A percentile compares a stretch with the other conserved stretches of the same genome.
These are phyloP conservation scores for Vicia sativa DNA, from an alignment of 306 rosid species.

Conservation along the genomic window DNA sequence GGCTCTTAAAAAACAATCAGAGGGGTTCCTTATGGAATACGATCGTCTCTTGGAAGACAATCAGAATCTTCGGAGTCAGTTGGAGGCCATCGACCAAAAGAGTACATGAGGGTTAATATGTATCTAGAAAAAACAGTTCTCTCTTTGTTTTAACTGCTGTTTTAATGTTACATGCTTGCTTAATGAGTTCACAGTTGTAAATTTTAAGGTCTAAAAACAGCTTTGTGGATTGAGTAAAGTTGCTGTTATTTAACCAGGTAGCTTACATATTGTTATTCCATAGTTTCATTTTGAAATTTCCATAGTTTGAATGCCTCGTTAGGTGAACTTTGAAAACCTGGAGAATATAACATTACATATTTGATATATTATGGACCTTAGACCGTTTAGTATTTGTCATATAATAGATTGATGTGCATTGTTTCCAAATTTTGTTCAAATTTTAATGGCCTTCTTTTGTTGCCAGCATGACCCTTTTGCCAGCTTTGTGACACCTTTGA, in stretches of 20 bases:
- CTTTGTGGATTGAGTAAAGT: slow-evolving; percentile 20
- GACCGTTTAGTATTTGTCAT: background rate
- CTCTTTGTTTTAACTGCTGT: slow-evolving; percentile 32
- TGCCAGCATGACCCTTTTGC: too few relatives aligned
- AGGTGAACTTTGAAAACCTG: too few relatives aligned
- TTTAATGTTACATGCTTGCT: slow-evolving; percentile 15
- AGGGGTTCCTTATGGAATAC: slow-evolving; percentile 81
- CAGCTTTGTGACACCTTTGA: too few relatives aligned
- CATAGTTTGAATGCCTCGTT: background rate
- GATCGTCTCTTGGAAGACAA: slow-evolving; percentile 85
- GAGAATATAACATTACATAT: background rate
- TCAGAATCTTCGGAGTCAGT: slow-evolving; percentile 75
- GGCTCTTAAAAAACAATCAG: slow-evolving; percentile 87
- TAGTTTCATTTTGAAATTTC: slow-evolving; percentile 8
- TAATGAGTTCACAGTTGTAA: slow-evolving; percentile 34
- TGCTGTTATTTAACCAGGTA: slow-evolving; percentile 30
- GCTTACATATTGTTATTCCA: background rate
- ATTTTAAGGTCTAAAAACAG: slow-evolving; percentile 20
- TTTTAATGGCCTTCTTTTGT: too few relatives aligned
- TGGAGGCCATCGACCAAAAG: slow-evolving; percentile 67
- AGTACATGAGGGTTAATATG: slow-evolving; percentile 42
- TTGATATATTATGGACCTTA: slow-evolving; percentile 2
- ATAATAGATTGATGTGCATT: slow-evolving; percentile 2
- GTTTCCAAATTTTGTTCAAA: too few relatives aligned
- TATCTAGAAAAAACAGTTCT: slow-evolving; percentile 21